Conservation (phyloP, 352 stramenopile species). For the Phytophthora sojae region DNA sequence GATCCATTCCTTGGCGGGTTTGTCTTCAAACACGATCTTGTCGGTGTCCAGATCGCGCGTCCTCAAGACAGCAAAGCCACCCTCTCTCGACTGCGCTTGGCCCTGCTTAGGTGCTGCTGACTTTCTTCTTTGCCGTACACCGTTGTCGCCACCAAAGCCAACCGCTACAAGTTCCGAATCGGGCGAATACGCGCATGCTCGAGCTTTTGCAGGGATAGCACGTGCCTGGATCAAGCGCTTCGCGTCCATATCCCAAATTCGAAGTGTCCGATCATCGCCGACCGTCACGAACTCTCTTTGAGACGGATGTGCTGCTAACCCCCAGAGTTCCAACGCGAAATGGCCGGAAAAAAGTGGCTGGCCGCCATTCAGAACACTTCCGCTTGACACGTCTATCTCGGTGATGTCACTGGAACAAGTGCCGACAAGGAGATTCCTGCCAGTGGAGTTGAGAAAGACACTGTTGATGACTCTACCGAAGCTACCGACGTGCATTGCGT, state of each 20-base stretch:
- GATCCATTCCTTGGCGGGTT: slow-evolving; percentile 75
- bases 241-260: slow-evolving; percentile 84
- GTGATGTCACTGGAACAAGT: slow-evolving; percentile 92
- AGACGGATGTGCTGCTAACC: slow-evolving; percentile 77
- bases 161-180: slow-evolving; percentile 89
- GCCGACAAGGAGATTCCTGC: slow-evolving; percentile 75
- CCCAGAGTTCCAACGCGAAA: slow-evolving; percentile 81
- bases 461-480: slow-evolving; percentile 57
- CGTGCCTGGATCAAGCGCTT: slow-evolving; percentile 52
- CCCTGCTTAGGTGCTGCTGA: slow-evolving; percentile 9
- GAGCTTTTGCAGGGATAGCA: slow-evolving; percentile 53
- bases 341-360: slow-evolving; percentile 72
- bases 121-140: slow-evolving; percentile 45
- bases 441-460: slow-evolving; percentile 49
- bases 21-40: slow-evolving; percentile 62
- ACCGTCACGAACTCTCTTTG: slow-evolving; percentile 69
- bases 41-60: slow-evolving; percentile 31
- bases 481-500: slow-evolving; percentile 40
- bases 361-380: slow-evolving; percentile 41
- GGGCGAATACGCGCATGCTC: slow-evolving; percentile 88
- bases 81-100: slow-evolving; percentile 53
- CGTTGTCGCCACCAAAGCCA: slow-evolving; percentile 74
- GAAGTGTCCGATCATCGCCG: slow-evolving; percentile 84
- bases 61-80: slow-evolving; percentile 52
- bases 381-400: slow-evolving; percentile 60